These are phyloP conservation scores for Fusarium sp. DNA, from an alignment of 2,329 filamentous ascomycete species.

Conservation along the genomic window DNA sequence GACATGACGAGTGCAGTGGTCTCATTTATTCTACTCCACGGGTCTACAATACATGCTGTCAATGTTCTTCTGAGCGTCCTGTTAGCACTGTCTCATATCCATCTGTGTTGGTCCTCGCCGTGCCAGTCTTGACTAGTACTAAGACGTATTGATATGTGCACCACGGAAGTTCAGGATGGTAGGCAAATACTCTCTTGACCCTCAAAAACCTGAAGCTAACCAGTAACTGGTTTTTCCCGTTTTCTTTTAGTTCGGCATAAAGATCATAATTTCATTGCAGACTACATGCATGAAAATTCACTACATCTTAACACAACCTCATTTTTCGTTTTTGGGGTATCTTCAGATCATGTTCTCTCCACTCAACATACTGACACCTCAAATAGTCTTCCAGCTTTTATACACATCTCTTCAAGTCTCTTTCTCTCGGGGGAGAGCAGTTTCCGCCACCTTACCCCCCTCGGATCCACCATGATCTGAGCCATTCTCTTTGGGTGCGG, in stretches of 20 bases:
- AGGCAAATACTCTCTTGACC: background rate
- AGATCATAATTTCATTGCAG: background rate
- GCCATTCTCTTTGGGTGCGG: constrained; percentile 34
- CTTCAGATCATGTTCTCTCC: constrained; percentile 13
- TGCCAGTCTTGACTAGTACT: background rate
- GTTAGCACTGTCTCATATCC: background rate
- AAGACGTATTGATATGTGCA: background rate
- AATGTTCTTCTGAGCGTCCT: background rate
- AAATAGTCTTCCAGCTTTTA: background rate
- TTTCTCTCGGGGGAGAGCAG: constrained; percentile 38
- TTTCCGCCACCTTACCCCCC: constrained; percentile 37
- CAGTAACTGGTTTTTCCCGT: background rate
- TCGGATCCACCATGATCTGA: constrained; percentile 46
- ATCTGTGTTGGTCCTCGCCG: background rate
- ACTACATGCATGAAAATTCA: background rate
- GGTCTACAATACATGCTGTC: background rate
- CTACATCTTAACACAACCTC: background rate
- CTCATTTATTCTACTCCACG: background rate
- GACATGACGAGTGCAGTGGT: constrained; percentile 1
- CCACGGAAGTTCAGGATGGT: background rate
- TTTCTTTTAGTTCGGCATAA: background rate
- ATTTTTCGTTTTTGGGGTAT: constrained; percentile 21
- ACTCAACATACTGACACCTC: constrained; percentile 26
- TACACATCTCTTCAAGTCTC: constrained; percentile 18
- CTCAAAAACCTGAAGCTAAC: background rate